phyloP scores from a whole-genome alignment of 345 rosid genomes.

The Erysimum cheiranthoides region DNA sequence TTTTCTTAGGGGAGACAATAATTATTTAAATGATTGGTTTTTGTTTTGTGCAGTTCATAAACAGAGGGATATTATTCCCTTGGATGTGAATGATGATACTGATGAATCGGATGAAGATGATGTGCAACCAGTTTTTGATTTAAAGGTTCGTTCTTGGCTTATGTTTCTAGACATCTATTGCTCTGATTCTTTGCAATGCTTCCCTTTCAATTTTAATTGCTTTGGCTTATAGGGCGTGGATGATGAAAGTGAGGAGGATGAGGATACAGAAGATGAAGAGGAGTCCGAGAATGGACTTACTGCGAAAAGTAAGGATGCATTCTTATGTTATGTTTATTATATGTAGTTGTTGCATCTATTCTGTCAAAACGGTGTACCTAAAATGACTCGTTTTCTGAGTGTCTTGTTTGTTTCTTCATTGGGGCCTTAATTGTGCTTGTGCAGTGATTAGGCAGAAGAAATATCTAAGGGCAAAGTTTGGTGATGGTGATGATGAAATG shows the following conservation, averaged over 20 bases:
- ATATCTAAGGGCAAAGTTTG: slow-evolving; percentile 60
- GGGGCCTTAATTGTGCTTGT: slow-evolving; percentile 34
- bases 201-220: neutral
- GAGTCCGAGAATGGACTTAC: slow-evolving; percentile 50
- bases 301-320: slow-evolving; percentile 60
- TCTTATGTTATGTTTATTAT: neutral
- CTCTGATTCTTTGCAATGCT: neutral
- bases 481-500: slow-evolving; percentile 78
- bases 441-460: slow-evolving; percentile 75
- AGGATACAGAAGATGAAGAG: slow-evolving; percentile 50
- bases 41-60: slow-evolving; percentile 68
- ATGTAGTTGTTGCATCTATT: neutral
- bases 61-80: slow-evolving; percentile 79
- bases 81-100: slow-evolving; percentile 61
- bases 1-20: neutral
- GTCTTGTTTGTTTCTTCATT: neutral
- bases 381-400: neutral
- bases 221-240: slow-evolving; percentile 38
- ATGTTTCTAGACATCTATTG: neutral
- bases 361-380: slow-evolving; percentile 1
- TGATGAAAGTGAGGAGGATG: slow-evolving; percentile 54
- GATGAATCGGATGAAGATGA: slow-evolving; percentile 74
- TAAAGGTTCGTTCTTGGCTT: slow-evolving; percentile 50
- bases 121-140: slow-evolving; percentile 74
- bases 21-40: slow-evolving; percentile 7